Base-by-base conservation (phyloP, 2,329 filamentous ascomycete genomes). In the Mycosphaerella sp. region DNA sequence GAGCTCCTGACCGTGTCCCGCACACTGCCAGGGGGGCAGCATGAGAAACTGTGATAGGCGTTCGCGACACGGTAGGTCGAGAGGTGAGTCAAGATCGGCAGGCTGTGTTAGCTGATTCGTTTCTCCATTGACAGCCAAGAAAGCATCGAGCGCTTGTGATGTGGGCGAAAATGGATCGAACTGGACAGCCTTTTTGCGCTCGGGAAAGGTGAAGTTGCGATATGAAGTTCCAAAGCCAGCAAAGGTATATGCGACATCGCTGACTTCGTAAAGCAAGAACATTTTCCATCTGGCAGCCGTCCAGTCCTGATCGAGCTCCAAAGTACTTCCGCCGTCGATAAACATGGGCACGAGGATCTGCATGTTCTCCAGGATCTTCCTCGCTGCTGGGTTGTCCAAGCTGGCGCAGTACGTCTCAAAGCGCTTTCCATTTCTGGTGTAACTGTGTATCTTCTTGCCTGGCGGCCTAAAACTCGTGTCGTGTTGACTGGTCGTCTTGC, bases 21-120 rank as follows among this genome's bases (percentile, higher is more conserved):
- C 80, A 55, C 80, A 78, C 66, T 96, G 90, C 68, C 89, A 95
- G 5, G 89, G 86, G 2, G 90, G 90, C 9, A 98, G 76, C 56
- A 98, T 84, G 54, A 98, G 66, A 69, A 97, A 97, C 68, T 98
- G 93, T 0, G 91, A 95, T 58, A 98, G 87, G 40, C 94, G 80
- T 53, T 88, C 82, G 35, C 91, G 83, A 61, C 85, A 86, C 10
- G 87, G 85, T 2, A 90, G 77, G 43, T 84, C 73, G 4, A 76
- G 79, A 68, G 57, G 65, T 30, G 64, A 61, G 84, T 73, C n/a
- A 70, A 60, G 49, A 64, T 61, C 49, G 55, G 57, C 45, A 14
- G 37, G 25, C 27, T 56, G 47, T 16, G 54, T 41, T 9, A 60
- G 48, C 30, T 56, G 27, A 34, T 61, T 61, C 6, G 53, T 45